Base-by-base conservation (phyloP, 805 yeast species). In the Scheffersomyces coipomensis region DNA sequence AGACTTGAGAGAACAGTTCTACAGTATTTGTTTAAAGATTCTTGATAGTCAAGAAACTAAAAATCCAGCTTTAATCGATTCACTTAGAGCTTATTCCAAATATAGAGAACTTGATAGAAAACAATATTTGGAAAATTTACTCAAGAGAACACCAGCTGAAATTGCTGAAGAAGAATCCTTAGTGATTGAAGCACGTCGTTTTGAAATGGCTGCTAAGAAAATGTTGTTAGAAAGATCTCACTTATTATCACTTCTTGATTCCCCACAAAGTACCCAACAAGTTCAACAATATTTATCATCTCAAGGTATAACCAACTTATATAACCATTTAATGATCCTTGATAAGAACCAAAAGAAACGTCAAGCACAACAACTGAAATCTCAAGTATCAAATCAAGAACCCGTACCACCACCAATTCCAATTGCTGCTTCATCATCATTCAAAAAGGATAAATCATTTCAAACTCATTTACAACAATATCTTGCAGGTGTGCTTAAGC, bases 101-200 rank as follows among this genome's bases (percentile, higher is more conserved):
- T 73, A 75, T 5, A 81, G 78, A 47, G 99, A 93, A 58, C 44
- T 75, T 16, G 88, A 83, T 49, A 76, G 99, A 45, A 93, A 93
- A 51, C 77, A 77, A 37, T 91, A 91, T 55, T 64, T 93, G 33
- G 83, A 82, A 50, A 78, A 87, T 44, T 66, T 93, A 27, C 70
- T 91, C 31, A 80, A 81, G 26, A 71, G 99, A 49, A 81, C 91
- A 2, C 97, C 99, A 1, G 95, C 97, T 0, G 99, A 93, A 58
- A 87, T 93, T 33, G 98, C 98, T 0, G 99, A 93, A 65, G 99
- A 93, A 57, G 98, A 93, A 59, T 88, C 96, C 0, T 69, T 93
- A 35, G 87, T 93, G 9, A 82, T 91, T 22, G 99, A 93, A 58
- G 95, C 97, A 2, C 78, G 95, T 35, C 82, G 91, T 47, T 87